These are phyloP conservation scores for Carpinus fangiana DNA, from an alignment of 306 rosid species.

Conservation along the genomic window DNA sequence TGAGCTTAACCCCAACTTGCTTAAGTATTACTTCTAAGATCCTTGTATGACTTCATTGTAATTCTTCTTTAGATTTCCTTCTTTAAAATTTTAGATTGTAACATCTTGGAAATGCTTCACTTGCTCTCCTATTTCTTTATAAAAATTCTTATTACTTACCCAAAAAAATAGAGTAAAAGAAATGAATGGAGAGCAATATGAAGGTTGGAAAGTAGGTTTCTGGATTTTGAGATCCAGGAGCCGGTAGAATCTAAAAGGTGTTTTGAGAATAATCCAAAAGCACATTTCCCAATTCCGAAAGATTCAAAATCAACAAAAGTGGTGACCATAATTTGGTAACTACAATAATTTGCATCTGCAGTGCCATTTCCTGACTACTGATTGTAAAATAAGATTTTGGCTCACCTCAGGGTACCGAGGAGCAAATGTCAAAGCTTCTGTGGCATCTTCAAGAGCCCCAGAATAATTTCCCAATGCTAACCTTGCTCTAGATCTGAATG, in stretches of 20 bases:
- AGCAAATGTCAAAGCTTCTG: constrained; percentile 59
- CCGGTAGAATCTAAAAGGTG: constrained; percentile 13
- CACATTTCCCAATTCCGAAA: neutral
- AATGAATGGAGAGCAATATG: no score
- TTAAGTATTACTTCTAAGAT: neutral
- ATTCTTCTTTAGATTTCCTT: neutral
- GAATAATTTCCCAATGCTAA: constrained; percentile 59
- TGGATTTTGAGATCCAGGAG: neutral
- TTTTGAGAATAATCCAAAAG: constrained; percentile 9
- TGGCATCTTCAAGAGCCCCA: constrained; percentile 77
- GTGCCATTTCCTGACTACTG: neutral
- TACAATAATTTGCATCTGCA: constrained; percentile 16
- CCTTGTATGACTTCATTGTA: neutral
- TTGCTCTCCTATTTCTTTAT: no score
- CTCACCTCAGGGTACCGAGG: constrained; percentile 72
- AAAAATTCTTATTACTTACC: no score
- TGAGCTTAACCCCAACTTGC: neutral
- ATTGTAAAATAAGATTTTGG: constrained; percentile 5
- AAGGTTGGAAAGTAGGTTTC: neutral
- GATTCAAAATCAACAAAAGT: neutral
- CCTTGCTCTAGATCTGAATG: constrained; percentile 68
- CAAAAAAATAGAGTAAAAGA: no score
- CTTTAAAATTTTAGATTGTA: neutral
- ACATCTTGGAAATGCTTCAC: neutral
- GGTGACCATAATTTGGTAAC: neutral